Percentiles rank a stretch among this genome's conserved stretches.
Conservation (phyloP, 2,329 filamentous ascomycete species). For the Trichophyton verrucosum region DNA sequence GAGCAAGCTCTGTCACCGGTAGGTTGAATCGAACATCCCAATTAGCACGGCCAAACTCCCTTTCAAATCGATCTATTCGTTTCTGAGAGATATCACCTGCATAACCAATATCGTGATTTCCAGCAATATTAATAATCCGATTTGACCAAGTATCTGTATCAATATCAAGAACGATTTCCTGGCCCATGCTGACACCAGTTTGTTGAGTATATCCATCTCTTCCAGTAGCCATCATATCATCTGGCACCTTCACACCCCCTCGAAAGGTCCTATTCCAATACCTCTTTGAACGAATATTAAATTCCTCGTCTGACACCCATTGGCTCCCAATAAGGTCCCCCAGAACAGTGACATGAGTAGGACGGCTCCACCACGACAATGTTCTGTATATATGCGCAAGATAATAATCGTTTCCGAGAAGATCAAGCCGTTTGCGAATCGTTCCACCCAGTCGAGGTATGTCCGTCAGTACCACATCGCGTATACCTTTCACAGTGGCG, state of each 20-base stretch:
- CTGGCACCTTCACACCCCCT: conserved; percentile 50
- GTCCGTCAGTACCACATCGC: conserved; percentile 49
- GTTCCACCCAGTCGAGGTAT: conserved; percentile 54
- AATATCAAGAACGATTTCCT: conserved; percentile 18
- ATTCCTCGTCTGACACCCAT: conserved; percentile 83
- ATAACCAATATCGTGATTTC: conserved; percentile 95
- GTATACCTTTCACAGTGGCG: conserved; percentile 17
- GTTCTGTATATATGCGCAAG: conserved; percentile 83
- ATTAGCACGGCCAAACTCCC: conserved; percentile 72
- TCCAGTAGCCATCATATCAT: conserved; percentile 29
- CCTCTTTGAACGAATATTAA: conserved; percentile 55
- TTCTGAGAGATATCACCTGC: conserved; percentile 74
- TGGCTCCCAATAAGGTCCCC: conserved; percentile 90
- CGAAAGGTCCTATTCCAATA: conserved; percentile 74
- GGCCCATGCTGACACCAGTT: conserved; percentile 12
- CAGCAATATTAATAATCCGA: conserved; percentile 75
- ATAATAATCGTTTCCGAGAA: conserved; percentile 90
- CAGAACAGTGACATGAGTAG: conserved; percentile 77
- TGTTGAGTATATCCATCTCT: conserved; percentile 30
- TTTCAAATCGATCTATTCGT: conserved; percentile 69
- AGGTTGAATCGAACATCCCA: conserved; percentile 71
- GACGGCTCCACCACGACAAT: conserved; percentile 68
- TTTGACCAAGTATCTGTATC: conserved; percentile 51
- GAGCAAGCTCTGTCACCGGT: conserved; percentile 18
- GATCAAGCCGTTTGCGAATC: conserved; percentile 67